Conservation (phyloP, 192 early-diverging fungal species). For the Mortierella alpina region DNA sequence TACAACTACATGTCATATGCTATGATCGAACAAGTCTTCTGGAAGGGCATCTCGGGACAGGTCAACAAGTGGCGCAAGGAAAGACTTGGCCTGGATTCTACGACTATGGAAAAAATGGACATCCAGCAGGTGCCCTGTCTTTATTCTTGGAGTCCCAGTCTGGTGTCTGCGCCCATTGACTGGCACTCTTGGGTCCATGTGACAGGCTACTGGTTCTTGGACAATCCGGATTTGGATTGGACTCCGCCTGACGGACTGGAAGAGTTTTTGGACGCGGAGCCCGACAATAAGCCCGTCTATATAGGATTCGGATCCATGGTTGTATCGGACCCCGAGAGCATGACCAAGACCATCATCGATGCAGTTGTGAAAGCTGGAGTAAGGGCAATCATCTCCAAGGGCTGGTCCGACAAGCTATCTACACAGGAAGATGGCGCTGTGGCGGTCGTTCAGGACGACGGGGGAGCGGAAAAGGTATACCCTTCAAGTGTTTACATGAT, state of each 20-base stretch:
- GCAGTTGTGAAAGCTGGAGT: slow-evolving; percentile 71
- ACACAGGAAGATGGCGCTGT: slow-evolving; percentile 23
- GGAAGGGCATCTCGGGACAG: slow-evolving; percentile 67
- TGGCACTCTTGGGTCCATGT: slow-evolving; percentile 78
- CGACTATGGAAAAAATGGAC: slow-evolving; percentile 63
- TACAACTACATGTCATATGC: slow-evolving; percentile 78
- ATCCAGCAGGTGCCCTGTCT: slow-evolving; percentile 67
- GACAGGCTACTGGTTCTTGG: slow-evolving; percentile 81
- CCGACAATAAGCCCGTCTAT: slow-evolving; percentile 65
- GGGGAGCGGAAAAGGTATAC: slow-evolving; percentile 46
- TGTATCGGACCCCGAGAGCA: slow-evolving; percentile 74
- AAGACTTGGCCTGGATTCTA: slow-evolving; percentile 55
- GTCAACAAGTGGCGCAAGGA: slow-evolving; percentile 69
- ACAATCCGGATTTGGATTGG: slow-evolving; percentile 71
- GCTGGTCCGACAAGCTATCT: slow-evolving; percentile 71
- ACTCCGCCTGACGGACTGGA: slow-evolving; percentile 63
- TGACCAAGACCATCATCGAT: slow-evolving; percentile 72
- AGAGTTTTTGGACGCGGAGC: slow-evolving; percentile 65
- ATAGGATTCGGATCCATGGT: slow-evolving; percentile 87
- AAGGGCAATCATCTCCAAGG: slow-evolving; percentile 75
- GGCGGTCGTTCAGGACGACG: slow-evolving; percentile 18
- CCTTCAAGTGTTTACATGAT: slow-evolving; percentile 66
- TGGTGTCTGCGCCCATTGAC: slow-evolving; percentile 71
- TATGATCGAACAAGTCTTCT: slow-evolving; percentile 76
- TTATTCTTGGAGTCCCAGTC: slow-evolving; percentile 70